Percentiles rank a stretch among this genome's conserved stretches.
Evolutionary conservation across 2,329 filamentous ascomycete genomes (phyloP).

Genomic region (Daldinia sp.): DNA sequence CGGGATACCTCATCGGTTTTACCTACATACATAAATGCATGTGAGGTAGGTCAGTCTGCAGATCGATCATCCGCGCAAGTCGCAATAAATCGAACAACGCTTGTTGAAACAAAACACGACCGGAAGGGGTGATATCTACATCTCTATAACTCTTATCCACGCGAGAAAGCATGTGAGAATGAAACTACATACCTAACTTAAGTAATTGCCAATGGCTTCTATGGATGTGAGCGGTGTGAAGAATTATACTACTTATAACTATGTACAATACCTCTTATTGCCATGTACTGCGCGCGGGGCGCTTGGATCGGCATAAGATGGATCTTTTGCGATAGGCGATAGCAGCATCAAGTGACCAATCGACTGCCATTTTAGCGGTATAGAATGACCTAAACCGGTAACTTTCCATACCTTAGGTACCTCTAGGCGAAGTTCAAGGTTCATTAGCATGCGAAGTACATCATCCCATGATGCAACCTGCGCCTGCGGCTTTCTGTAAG

Average conservation of each 20-base stretch:
- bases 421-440: constrained; percentile 24
- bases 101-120: constrained; percentile 3
- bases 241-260: too few species aligned
- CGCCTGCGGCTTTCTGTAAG: constrained; percentile 27
- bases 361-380: constrained; percentile 12
- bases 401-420: constrained; percentile 1
- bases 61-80: constrained; percentile 26
- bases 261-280: neutral
- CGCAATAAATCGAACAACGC: constrained; percentile 10
- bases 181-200: too few species aligned
- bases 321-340: constrained; percentile 5
- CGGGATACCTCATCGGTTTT: constrained; percentile 18
- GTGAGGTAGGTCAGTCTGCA: constrained; percentile 8
- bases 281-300: neutral
- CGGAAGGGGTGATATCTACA: constrained; percentile 17
- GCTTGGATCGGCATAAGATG: neutral
- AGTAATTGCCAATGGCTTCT: neutral
- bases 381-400: constrained; percentile 25
- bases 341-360: constrained; percentile 22
- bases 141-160: constrained; percentile 22
- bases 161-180: constrained; percentile 12
- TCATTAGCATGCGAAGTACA: constrained; percentile 9
- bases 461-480: constrained; percentile 27
- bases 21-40: constrained; percentile 10
- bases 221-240: constrained; percentile 26